A percentile compares a stretch with the other conserved stretches of the same genome.
These are phyloP conservation scores for Teunomyces gatunensis DNA, from an alignment of 805 yeast genomes.

Conservation along the genomic window DNA sequence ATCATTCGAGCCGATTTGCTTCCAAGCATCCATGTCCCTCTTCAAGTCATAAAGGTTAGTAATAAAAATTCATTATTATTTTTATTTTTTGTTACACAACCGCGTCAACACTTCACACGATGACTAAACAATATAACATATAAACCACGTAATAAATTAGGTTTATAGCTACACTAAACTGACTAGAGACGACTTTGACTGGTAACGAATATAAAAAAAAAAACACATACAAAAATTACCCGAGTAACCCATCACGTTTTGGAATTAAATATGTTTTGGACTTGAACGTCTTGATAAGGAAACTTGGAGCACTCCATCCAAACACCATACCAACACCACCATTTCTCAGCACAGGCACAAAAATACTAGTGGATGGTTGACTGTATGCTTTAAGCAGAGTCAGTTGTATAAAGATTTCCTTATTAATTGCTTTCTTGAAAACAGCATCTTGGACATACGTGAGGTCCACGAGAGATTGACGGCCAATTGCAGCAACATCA, in stretches of 20 bases:
- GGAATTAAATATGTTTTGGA: conserved; percentile 26
- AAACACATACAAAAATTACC: neutral
- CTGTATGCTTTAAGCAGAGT: conserved; percentile 12
- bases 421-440: conserved; percentile 12
- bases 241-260: conserved; percentile 17
- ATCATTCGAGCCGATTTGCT: conserved; percentile 17
- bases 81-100: neutral
- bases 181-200: too few species aligned
- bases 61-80: neutral
- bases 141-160: too few species aligned
- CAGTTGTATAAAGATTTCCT: conserved; percentile 12
- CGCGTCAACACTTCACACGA: neutral
- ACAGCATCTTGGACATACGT: conserved; percentile 18
- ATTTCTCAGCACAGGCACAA: conserved; percentile 31
- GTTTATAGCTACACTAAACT: too few species aligned
- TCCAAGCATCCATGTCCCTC: conserved; percentile 23
- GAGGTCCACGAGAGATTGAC: conserved; percentile 25
- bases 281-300: conserved; percentile 25
- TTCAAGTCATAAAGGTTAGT: neutral
- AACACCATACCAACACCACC: conserved; percentile 36
- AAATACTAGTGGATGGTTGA: conserved; percentile 13
- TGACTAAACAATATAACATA: too few species aligned
- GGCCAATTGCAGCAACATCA: conserved; percentile 27
- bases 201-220: neutral
- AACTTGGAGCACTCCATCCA: conserved; percentile 29